These are phyloP conservation scores for Torulaspora microellipsoides DNA, from an alignment of 805 yeast species.

Conservation along the genomic window DNA sequence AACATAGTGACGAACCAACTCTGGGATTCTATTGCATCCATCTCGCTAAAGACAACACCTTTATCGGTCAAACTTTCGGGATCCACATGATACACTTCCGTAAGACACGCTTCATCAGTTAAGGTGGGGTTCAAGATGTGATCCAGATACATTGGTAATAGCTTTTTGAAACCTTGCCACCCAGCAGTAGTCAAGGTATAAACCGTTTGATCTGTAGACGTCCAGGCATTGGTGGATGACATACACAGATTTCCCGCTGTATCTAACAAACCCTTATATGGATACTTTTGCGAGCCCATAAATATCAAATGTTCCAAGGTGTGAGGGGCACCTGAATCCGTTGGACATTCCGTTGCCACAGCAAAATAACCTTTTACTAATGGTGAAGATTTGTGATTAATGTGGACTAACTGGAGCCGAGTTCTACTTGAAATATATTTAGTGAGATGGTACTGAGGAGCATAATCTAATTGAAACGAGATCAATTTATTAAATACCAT, in stretches of 20 bases:
- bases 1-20: constrained; percentile 63
- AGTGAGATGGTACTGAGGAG: constrained; percentile 57
- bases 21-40: constrained; percentile 88
- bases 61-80: constrained; percentile 78
- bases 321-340: constrained; percentile 92
- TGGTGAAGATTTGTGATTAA: constrained; percentile 74
- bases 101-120: constrained; percentile 83
- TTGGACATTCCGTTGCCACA: constrained; percentile 85
- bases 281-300: constrained; percentile 87
- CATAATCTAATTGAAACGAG: constrained; percentile 64
- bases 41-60: constrained; percentile 95
- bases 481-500: constrained; percentile 42
- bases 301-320: constrained; percentile 91
- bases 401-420: constrained; percentile 73
- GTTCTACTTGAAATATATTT: constrained; percentile 79
- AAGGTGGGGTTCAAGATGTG: constrained; percentile 81
- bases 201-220: constrained; percentile 92
- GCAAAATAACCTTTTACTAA: constrained; percentile 91
- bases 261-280: constrained; percentile 88
- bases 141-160: constrained; percentile 86
- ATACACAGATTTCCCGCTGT: constrained; percentile 78
- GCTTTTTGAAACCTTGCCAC: constrained; percentile 84
- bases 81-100: constrained; percentile 94
- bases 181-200: constrained; percentile 91
- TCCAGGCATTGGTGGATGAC: constrained; percentile 94